Evolutionary conservation across 202 grass and related monocot species (phyloP).

Genomic region (Hordeum pubiflorum): DNA sequence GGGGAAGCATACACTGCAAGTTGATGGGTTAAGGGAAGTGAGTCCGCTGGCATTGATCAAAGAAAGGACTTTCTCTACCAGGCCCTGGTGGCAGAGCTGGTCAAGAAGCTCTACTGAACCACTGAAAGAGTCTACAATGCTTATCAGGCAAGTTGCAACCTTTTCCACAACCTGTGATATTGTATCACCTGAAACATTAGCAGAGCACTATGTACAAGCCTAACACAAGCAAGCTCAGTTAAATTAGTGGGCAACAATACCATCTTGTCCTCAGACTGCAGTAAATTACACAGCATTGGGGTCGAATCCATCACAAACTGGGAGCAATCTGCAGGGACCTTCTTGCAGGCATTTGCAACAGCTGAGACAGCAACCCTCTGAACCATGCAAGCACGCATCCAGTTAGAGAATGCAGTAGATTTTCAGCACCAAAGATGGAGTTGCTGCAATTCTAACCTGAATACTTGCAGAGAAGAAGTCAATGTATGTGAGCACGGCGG

Average conservation of each 20-base stretch:
- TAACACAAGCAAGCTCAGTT: conserved; percentile 11
- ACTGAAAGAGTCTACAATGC: conserved; percentile 59
- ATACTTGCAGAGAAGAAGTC: conserved; percentile 84
- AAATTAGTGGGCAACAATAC: conserved; percentile 27
- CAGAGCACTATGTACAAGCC: not conserved
- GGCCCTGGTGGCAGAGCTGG: conserved; percentile 60
- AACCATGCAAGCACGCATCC: conserved; percentile 10
- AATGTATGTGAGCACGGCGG: conserved; percentile 53
- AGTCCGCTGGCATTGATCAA: conserved; percentile 58
- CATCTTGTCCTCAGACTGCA: conserved; percentile 67
- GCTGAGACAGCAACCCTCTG: conserved; percentile 78
- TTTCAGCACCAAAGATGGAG: not conserved
- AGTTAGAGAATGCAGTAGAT: conserved; percentile 23
- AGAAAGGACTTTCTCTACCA: conserved; percentile 53
- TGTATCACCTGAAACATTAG: conserved; percentile 26
- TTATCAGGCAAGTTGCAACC: conserved; percentile 63
- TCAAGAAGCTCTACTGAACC: conserved; percentile 68
- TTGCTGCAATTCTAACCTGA: conserved; percentile 38
- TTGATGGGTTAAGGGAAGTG: conserved; percentile 42
- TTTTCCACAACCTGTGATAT: conserved; percentile 67
- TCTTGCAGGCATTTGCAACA: conserved; percentile 68
- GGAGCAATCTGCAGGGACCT: conserved; percentile 54
- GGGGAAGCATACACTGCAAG: conserved; percentile 54
- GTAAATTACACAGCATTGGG: conserved; percentile 63
- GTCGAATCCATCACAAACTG: conserved; percentile 61